A percentile compares a stretch with the other conserved stretches of the same genome.
Evolutionary conservation across 768 basidiomycete genomes (phyloP).

Genomic region (Tephrocybe sp.): DNA sequence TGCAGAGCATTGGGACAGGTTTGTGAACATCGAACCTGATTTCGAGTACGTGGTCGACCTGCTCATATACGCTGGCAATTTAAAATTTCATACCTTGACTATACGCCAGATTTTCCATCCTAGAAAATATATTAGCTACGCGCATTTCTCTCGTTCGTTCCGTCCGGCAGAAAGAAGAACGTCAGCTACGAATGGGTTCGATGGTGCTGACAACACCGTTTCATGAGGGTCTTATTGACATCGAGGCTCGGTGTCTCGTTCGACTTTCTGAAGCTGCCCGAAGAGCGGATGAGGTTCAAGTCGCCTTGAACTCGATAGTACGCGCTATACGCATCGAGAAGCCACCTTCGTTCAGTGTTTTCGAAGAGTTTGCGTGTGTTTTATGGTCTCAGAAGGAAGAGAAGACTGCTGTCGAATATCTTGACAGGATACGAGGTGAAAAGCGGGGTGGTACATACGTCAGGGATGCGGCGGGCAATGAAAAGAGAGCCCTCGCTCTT

Average conservation of each 20-base stretch:
- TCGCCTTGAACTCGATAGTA: constrained; percentile 83
- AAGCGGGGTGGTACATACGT: constrained; percentile 19
- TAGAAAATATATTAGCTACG: constrained; percentile 79
- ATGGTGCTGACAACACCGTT: constrained; percentile 55
- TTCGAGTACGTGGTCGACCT: constrained; percentile 69
- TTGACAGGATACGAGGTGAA: constrained; percentile 39
- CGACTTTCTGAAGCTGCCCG: constrained; percentile 73
- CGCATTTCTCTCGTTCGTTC: constrained; percentile 81
- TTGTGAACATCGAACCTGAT: constrained; percentile 46
- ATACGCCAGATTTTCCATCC: constrained; percentile 53
- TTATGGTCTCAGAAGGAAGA: constrained; percentile 89
- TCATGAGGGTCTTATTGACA: constrained; percentile 42
- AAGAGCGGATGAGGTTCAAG: constrained; percentile 62
- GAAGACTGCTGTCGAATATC: constrained; percentile 72
- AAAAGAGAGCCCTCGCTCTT: constrained; percentile 43
- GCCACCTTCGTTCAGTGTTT: constrained; percentile 46
- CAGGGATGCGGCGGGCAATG: constrained; percentile 8
- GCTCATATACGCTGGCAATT: too few species aligned
- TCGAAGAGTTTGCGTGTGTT: constrained; percentile 84
- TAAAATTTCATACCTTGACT: too few species aligned
- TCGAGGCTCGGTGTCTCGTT: constrained; percentile 72
- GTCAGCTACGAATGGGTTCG: constrained; percentile 57
- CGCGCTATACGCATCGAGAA: constrained; percentile 65
- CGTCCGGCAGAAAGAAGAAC: constrained; percentile 63
- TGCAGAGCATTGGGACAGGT: constrained; percentile 35